phyloP scores from a whole-genome alignment of 1,139 yeast species.

The Candida mesenterica region DNA sequence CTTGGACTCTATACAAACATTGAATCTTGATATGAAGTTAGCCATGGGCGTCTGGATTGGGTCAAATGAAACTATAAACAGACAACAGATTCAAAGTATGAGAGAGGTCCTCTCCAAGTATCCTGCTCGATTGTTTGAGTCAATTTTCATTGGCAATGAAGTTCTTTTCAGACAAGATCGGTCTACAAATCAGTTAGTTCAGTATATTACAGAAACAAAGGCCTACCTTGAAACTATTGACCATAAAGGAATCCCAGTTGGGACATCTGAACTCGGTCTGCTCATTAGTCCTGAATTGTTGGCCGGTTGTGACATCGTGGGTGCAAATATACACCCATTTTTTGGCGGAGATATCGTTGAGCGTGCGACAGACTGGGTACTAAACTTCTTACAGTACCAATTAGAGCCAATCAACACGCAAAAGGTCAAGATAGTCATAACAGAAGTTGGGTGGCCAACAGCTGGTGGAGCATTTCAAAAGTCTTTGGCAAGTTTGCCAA shows the following conservation, averaged over 20 bases:
- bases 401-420: conserved; percentile 28
- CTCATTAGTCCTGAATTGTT: conserved; percentile 34
- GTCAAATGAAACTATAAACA: conserved; percentile 35
- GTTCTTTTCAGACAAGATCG: conserved; percentile 57
- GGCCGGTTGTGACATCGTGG: conserved; percentile 51
- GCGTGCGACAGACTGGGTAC: conserved; percentile 54
- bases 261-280: conserved; percentile 57
- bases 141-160: conserved; percentile 62
- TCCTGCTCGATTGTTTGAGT: conserved; percentile 49
- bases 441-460: conserved; percentile 76
- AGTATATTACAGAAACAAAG: conserved; percentile 44
- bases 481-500: conserved; percentile 46
- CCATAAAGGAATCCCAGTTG: conserved; percentile 44
- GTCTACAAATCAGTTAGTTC: conserved; percentile 33
- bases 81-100: conserved; percentile 44
- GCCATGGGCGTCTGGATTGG: conserved; percentile 69
- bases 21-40: conserved; percentile 54
- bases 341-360: conserved; percentile 57
- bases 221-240: conserved; percentile 33
- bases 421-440: conserved; percentile 39
- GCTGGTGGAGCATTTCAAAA: conserved; percentile 57
- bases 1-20: conserved; percentile 50
- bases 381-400: conserved; percentile 46
- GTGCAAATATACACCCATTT: conserved; percentile 69
- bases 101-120: conserved; percentile 39